Evolutionary conservation across 768 basidiomycete species (phyloP).

Genomic region (Amanita molliuscula): DNA sequence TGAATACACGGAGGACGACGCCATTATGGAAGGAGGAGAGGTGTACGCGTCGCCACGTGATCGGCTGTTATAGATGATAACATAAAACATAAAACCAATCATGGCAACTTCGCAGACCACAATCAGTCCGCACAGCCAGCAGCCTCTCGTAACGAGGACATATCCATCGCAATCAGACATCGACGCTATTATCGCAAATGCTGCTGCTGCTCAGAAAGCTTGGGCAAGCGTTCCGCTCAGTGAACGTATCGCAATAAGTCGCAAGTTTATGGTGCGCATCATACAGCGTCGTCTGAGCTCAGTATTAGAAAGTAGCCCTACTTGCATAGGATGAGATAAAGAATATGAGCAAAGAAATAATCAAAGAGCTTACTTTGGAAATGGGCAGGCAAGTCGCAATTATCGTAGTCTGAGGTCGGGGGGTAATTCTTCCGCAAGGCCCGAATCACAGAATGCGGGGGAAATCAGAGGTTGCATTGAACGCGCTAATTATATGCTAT

Average conservation of each 20-base stretch:
- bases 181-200: conserved; percentile 42
- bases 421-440: conserved; percentile 32
- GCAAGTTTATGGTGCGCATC: conserved; percentile 26
- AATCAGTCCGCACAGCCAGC: conserved; percentile 71
- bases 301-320: neutral
- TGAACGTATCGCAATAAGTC: conserved; percentile 60
- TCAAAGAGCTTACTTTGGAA: conserved; percentile 70
- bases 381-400: conserved; percentile 73
- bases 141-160: conserved; percentile 52
- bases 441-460: conserved; percentile 65
- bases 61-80: neutral
- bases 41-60: conserved; percentile 6
- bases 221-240: conserved; percentile 70
- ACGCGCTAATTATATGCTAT: conserved; percentile 76
- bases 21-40: conserved; percentile 22
- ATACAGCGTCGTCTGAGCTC: neutral
- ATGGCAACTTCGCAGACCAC: conserved; percentile 57
- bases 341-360: conserved; percentile 45
- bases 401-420: neutral
- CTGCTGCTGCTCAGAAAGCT: conserved; percentile 57
- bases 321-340: conserved; percentile 36
- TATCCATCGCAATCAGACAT: conserved; percentile 57
- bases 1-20: conserved; percentile 35
- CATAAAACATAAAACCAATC: conserved; percentile 18
- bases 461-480: conserved; percentile 78